Evolutionary conservation across 805 yeast species (phyloP), one percentile per base, ranked within the genome.

Genomic region (Yamadazyma endophytica): DNA sequence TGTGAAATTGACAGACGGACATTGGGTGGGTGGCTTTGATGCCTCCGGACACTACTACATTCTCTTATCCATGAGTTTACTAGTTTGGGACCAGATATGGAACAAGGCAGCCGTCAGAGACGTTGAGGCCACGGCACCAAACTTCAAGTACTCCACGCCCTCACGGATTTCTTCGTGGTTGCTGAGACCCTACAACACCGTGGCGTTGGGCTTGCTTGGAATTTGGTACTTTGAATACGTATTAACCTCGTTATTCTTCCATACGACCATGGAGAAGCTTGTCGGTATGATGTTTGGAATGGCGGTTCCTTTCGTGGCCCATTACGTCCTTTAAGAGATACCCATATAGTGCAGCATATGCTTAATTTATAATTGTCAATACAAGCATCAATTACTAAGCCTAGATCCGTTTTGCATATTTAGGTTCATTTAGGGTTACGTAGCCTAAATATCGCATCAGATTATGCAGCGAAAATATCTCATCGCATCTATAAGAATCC

Each of bases 1-100:
- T 32, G 24, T 24, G 4, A n/a, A n/a, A 24, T n/a, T 13, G 24
- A 19, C 23, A 9, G 34, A 37, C 9, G 73, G 69, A 2, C 29
- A 40, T 11, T 74, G 80, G 79, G 44, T 45, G 4, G 62, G 64
- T 36, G 75, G 76, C 7, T 74, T 74, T 43, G 79, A 75, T 43
- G 52, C 68, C 4, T 70, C 77, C 23, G 79, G 79, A 1, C 81
- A 75, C 45, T 66, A 61, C 31, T 70, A 71, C 40, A 61, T 72
- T 31, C 33, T 73, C 2, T 47, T 60, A 1, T 67, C 68, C 5
- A 43, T 67, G 11, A 68, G 75, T 37, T 40, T 71, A 36, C 21
- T 32, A 9, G 3, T 32, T 17, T 31, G 40, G 36, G 27, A 36
- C 16, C 27, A 25, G 9, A 18, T 28, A 13, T 11, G 27, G 6